Evolutionary conservation across 257 asterid genomes (phyloP), one percentile per base, ranked within the genome.

Genomic region (Sherardia arvensis): DNA sequence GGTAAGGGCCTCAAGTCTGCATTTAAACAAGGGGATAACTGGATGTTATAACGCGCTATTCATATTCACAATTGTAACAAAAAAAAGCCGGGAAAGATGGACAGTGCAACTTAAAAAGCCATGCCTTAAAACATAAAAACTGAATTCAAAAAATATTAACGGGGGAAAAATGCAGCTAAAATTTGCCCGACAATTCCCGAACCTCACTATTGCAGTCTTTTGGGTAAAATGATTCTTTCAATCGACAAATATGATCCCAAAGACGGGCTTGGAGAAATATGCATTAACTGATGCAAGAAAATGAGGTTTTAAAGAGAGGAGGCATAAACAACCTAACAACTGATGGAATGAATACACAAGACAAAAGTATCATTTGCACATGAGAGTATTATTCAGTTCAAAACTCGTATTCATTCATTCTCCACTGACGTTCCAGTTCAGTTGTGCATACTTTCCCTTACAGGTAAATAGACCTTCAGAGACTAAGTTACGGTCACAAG

Each of bases 1-100:
- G 90, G 74, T 30, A 79, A 71, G 30, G 95, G 92, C 88, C 88
- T 84, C 76, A 73, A 77, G 69, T 69, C 84, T 59, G 84, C 88
- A 80, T 74, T 56, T 84, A 74, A 80, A 21, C 66, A 69, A 78
- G 66, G 67, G 56, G 28, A 64, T 65, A 67, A 60, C 56, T 59
- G 66, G 54, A 53, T 29, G 43, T 17, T 27, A 43, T 30, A 40
- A 4, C 0, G 38, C 7, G 21, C 20, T 15, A 43, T 45, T 49
- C 45, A 10, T 22, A 11, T 55, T 26, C 9, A 10, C 60, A 26
- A 55, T n/a, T n/a, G n/a, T n/a, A n/a, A n/a, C n/a, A 55, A 22
- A 12, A 17, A 11, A 5, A 14, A 6, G 7, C 23, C 21, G 45
- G 36, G 2, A 14, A 59, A 11, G 30, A 9, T 15, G 15, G 12